Evolutionary conservation across 768 basidiomycete genomes (phyloP).

Genomic region (Cyclocybe aegerita): DNA sequence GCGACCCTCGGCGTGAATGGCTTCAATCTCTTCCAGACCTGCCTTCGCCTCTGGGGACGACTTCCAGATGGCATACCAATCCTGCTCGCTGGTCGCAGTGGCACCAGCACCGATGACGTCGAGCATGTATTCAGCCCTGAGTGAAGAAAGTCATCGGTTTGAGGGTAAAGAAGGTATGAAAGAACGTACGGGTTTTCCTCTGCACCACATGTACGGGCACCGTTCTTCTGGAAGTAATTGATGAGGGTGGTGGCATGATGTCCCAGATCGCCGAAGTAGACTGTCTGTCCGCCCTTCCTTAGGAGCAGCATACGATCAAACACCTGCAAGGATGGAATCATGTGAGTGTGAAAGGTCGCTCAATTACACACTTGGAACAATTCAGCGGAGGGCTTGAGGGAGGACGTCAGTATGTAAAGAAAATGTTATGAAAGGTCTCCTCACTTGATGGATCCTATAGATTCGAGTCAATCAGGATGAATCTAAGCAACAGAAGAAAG

Average conservation of each 20-base stretch:
- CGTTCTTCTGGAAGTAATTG: constrained; percentile 73
- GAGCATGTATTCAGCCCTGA: constrained; percentile 62
- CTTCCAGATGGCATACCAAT: constrained; percentile 64
- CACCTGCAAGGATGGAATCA: constrained; percentile 23
- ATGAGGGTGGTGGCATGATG: constrained; percentile 60
- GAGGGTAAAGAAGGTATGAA: neutral
- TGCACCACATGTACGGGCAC: constrained; percentile 57
- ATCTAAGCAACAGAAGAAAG: constrained; percentile 11
- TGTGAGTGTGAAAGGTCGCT: neutral
- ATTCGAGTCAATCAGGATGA: neutral
- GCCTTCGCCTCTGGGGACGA: constrained; percentile 42
- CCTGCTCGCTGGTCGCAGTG: constrained; percentile 47
- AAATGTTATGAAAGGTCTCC: neutral
- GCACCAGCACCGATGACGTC: constrained; percentile 77
- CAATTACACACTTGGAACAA: constrained; percentile 60
- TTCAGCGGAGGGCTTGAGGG: constrained; percentile 69
- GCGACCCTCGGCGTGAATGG: constrained; percentile 49
- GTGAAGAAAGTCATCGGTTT: neutral
- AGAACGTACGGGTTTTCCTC: constrained; percentile 70
- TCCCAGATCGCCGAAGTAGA: constrained; percentile 76
- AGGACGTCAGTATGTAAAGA: neutral
- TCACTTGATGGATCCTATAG: constrained; percentile 40
- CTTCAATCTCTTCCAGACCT: constrained; percentile 38
- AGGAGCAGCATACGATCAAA: constrained; percentile 81
- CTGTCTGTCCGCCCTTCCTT: constrained; percentile 73